phyloP scores from a whole-genome alignment of 2,329 filamentous ascomycete genomes.

The Hysterium pulicare region DNA sequence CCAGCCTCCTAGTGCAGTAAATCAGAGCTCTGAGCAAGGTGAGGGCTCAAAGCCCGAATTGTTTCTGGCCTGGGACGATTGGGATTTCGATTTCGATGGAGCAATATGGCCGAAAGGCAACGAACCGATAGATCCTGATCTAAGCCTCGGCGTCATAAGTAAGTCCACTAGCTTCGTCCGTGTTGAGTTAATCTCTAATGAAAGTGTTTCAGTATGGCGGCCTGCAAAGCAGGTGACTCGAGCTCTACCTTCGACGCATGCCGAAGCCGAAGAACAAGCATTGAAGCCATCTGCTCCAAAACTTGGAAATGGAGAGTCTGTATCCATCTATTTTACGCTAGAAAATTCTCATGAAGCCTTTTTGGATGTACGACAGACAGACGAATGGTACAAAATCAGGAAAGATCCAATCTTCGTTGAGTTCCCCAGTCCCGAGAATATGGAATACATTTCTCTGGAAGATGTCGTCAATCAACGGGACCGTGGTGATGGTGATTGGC shows the following conservation, averaged over 20 bases:
- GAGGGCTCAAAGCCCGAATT: conserved; percentile 26
- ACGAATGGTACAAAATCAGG: conserved; percentile 49
- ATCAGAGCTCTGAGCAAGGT: conserved; percentile 10
- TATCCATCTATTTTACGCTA: conserved; percentile 49
- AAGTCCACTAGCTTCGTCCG: conserved; percentile 4
- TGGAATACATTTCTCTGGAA: conserved; percentile 41
- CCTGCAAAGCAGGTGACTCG: conserved; percentile 42
- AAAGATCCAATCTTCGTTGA: conserved; percentile 50
- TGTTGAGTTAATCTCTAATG: conserved; percentile 8
- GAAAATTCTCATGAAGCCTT: conserved; percentile 44
- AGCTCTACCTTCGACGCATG: conserved; percentile 42
- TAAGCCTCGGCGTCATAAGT: conserved; percentile 45
- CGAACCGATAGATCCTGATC: conserved; percentile 41
- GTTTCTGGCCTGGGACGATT: conserved; percentile 36
- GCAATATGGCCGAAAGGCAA: conserved; percentile 45
- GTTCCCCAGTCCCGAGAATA: conserved; percentile 39
- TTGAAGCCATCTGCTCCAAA: conserved; percentile 35
- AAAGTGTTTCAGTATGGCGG: conserved; percentile 33
- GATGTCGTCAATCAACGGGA: conserved; percentile 42
- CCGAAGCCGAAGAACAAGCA: conserved; percentile 43
- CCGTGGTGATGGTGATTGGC: conserved; percentile 35
- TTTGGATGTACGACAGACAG: conserved; percentile 48
- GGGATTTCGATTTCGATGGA: conserved; percentile 44
- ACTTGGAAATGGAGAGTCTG: conserved; percentile 42
- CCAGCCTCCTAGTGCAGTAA: conserved; percentile 15